These are phyloP conservation scores for Chloropicon primus DNA, from an alignment of 139 green algal genomes.

Conservation along the genomic window DNA sequence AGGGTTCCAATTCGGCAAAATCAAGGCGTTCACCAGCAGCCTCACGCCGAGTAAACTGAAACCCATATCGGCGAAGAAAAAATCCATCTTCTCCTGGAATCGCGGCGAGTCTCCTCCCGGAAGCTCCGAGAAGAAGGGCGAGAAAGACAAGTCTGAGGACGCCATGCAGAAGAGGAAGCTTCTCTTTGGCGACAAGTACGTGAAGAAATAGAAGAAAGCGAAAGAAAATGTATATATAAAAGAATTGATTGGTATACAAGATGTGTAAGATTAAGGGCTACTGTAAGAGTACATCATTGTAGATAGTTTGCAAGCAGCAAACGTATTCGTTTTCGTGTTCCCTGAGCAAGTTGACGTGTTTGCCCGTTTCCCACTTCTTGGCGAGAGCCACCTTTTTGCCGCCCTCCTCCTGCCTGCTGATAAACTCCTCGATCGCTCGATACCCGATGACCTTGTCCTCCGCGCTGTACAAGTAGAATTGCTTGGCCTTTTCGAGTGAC, in stretches of 20 bases:
- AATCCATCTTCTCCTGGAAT: neutral
- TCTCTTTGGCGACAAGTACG: neutral
- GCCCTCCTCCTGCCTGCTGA: neutral
- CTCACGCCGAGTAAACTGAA: neutral
- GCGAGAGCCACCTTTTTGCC: neutral
- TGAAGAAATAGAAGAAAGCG: neutral
- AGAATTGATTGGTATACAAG: neutral
- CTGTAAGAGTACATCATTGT: too few relatives aligned
- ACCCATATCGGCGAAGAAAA: neutral
- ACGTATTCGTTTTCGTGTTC: neutral
- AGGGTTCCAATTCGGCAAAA: neutral
- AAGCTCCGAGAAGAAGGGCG: neutral
- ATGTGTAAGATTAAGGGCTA: neutral
- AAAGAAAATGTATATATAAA: neutral
- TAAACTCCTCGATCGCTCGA: neutral
- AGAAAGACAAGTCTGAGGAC: neutral
- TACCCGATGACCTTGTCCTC: neutral
- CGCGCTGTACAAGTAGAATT: neutral
- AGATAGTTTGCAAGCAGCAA: too few relatives aligned
- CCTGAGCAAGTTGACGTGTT: neutral
- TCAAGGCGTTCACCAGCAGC: neutral
- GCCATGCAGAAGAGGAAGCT: neutral
- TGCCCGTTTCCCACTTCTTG: neutral
- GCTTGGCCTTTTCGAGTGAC: neutral
- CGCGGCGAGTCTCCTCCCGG: neutral